phyloP scores from a whole-genome alignment of 1,284 basidiomycete species.

The Anthracocystis walkeri region DNA sequence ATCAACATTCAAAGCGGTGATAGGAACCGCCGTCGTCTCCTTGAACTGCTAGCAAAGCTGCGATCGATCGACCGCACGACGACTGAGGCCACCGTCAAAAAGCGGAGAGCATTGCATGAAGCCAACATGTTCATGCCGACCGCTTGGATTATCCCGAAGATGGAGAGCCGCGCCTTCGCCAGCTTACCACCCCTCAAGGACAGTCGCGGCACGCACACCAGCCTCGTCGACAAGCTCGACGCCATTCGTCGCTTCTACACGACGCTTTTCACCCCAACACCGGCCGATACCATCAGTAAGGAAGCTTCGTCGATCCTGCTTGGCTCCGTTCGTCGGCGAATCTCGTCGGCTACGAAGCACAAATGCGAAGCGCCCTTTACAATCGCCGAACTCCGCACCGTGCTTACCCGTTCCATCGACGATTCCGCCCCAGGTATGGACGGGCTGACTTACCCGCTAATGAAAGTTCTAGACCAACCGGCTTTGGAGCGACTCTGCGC shows the following conservation, averaged over 20 bases:
- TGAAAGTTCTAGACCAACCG: background rate
- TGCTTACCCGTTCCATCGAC: accelerated
- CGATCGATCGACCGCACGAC: background rate
- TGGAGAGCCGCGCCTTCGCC: background rate
- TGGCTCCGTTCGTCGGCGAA: too few species aligned
- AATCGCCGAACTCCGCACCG: background rate
- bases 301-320: too few species aligned
- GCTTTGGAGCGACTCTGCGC: background rate
- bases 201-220: background rate
- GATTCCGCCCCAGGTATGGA: background rate
- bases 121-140: background rate
- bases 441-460: background rate
- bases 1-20: background rate
- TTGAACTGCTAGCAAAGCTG: background rate
- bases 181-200: background rate
- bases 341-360: background rate
- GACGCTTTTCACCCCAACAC: too few species aligned
- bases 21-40: background rate
- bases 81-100: background rate
- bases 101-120: background rate
- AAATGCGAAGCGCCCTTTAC: background rate
- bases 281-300: too few species aligned
- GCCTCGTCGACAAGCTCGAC: background rate
- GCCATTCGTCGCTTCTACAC: background rate
- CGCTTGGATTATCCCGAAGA: background rate